These are phyloP conservation scores for Ceratocystis variospora DNA, from an alignment of 2,329 filamentous ascomycete species.

Conservation along the genomic window DNA sequence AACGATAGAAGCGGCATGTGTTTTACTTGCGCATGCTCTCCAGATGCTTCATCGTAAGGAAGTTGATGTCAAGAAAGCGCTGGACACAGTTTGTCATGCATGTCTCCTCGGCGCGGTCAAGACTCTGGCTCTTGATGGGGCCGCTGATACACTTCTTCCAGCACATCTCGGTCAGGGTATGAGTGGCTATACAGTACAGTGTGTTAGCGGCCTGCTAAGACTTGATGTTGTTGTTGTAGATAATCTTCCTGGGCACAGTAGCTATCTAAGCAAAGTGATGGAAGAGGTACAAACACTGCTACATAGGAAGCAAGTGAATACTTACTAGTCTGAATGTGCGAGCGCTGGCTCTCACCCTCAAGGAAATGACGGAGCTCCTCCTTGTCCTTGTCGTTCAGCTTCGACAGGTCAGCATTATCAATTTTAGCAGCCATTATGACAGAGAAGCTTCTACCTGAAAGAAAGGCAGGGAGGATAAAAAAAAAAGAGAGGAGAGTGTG, in stretches of 20 bases:
- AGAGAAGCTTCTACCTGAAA: conserved; percentile 1
- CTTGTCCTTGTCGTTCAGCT: conserved; percentile 71
- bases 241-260: too few relatives aligned
- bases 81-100: conserved; percentile 91
- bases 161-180: conserved; percentile 57
- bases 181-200: conserved; percentile 32
- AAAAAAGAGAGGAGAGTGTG: neutral
- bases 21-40: conserved; percentile 39
- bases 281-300: neutral
- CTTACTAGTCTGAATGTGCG: conserved; percentile 49
- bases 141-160: conserved; percentile 87
- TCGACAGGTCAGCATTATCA: conserved; percentile 50
- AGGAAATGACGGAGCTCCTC: conserved; percentile 78
- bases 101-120: conserved; percentile 65
- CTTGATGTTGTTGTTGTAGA: neutral
- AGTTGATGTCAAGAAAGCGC: conserved; percentile 79
- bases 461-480: neutral
- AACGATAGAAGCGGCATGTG: neutral
- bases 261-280: too few relatives aligned
- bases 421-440: conserved; percentile 27
- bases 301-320: conserved; percentile 19
- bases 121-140: conserved; percentile 52
- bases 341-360: conserved; percentile 70
- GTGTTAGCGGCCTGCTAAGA: neutral
- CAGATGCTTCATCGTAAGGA: conserved; percentile 72